These are phyloP conservation scores for Acidiella bohemica DNA, from an alignment of 495 filamentous ascomycete species.

Conservation along the genomic window DNA sequence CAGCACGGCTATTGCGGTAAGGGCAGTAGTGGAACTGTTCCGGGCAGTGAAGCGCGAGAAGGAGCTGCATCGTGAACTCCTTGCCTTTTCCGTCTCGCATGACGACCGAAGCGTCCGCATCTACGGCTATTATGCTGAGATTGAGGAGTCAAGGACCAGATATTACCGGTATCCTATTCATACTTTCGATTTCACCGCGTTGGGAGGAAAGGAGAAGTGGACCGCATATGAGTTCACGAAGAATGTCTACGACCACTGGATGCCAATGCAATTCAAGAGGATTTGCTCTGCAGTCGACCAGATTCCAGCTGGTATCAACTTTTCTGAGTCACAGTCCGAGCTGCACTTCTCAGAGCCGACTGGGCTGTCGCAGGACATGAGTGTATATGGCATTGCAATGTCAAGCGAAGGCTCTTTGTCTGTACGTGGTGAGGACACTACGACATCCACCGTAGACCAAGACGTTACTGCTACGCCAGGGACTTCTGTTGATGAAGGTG, in stretches of 20 bases:
- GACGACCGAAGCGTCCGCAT: slow-evolving; percentile 18
- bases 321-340: slow-evolving; percentile 15
- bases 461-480: neutral
- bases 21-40: slow-evolving; percentile 16
- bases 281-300: slow-evolving; percentile 33
- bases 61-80: neutral
- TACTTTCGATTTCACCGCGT: slow-evolving; percentile 24
- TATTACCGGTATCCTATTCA: slow-evolving; percentile 26
- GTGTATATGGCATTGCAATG: neutral
- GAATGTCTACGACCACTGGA: slow-evolving; percentile 33
- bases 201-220: slow-evolving; percentile 30
- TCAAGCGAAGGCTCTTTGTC: neutral
- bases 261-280: slow-evolving; percentile 30
- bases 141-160: slow-evolving; percentile 9
- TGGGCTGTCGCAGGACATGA: slow-evolving; percentile 15
- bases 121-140: slow-evolving; percentile 21
- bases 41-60: slow-evolving; percentile 17
- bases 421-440: neutral
- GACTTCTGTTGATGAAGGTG: neutral
- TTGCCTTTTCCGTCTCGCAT: neutral
- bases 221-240: slow-evolving; percentile 29
- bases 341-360: slow-evolving; percentile 3
- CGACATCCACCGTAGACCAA: neutral
- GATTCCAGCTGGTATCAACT: slow-evolving; percentile 22
- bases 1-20: slow-evolving; percentile 32